Evolutionary conservation across 495 filamentous ascomycete species (phyloP).

Genomic region (Elasticomyces elasticus): DNA sequence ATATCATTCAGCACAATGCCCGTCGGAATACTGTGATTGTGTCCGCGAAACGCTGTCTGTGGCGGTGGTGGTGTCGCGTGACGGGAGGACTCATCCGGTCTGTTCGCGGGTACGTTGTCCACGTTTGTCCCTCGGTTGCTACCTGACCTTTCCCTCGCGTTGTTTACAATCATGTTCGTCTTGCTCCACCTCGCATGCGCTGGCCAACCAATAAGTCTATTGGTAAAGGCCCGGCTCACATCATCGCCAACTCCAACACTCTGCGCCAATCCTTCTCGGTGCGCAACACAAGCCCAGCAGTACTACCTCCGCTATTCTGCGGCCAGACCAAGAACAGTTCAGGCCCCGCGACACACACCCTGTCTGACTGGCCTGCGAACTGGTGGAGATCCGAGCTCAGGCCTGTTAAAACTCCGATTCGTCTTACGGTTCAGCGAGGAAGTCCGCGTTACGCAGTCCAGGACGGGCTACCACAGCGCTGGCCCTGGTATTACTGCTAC

Average conservation of each 20-base stretch:
- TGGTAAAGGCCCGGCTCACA: background rate
- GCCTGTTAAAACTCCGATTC: too few species aligned
- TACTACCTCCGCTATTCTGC: too few species aligned
- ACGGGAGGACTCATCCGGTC: background rate
- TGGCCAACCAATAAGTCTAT: background rate
- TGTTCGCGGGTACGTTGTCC: background rate
- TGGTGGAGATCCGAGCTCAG: too few species aligned
- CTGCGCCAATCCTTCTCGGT: too few species aligned
- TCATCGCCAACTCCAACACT: background rate
- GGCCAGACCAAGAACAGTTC: too few species aligned
- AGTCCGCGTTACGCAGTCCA: too few species aligned
- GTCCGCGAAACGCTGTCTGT: background rate
- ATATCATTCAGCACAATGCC: slow-evolving; percentile 13
- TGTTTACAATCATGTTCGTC: slow-evolving; percentile 5
- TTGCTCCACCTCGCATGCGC: background rate
- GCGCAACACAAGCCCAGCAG: too few species aligned
- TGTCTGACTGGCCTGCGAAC: too few species aligned
- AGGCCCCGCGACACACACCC: too few species aligned
- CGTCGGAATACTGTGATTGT: slow-evolving; percentile 4
- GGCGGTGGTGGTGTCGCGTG: slow-evolving; percentile 7
- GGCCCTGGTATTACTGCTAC: too few species aligned
- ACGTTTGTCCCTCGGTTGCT: slow-evolving; percentile 5
- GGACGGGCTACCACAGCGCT: too few species aligned
- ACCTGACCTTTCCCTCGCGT: slow-evolving; percentile 1
- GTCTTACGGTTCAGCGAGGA: too few species aligned